Evolutionary conservation across 2,329 filamentous ascomycete species (phyloP).

Genomic region (Verruconis gallopava): DNA sequence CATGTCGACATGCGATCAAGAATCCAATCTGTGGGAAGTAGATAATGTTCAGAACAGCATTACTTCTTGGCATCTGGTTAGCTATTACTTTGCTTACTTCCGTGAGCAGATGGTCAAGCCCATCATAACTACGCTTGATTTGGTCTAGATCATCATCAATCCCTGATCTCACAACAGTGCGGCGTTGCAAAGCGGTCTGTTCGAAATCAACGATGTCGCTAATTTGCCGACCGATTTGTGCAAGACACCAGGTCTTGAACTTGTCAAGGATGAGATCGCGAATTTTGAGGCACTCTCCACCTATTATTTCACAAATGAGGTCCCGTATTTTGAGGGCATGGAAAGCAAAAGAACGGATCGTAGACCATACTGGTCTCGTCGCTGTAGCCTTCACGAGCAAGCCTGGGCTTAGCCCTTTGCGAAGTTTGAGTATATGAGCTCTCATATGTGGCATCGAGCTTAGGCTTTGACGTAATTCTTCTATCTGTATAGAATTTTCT

Average conservation of each 20-base stretch:
- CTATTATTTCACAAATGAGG: conserved; percentile 43
- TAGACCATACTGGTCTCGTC: conserved; percentile 58
- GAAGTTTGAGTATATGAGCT: conserved; percentile 53
- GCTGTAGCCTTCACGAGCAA: conserved; percentile 40
- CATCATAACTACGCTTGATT: conserved; percentile 64
- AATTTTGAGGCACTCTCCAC: conserved; percentile 40
- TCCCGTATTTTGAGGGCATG: conserved; percentile 58
- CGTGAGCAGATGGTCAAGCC: conserved; percentile 60
- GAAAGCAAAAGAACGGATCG: conserved; percentile 57
- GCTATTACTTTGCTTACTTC: conserved; percentile 45
- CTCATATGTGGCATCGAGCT: conserved; percentile 66
- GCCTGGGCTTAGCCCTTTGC: conserved; percentile 57
- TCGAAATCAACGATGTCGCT: conserved; percentile 69
- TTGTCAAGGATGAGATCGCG: conserved; percentile 43
- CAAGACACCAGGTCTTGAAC: conserved; percentile 47
- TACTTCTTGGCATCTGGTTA: conserved; percentile 51
- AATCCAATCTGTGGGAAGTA: conserved; percentile 91
- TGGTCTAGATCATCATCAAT: conserved; percentile 64
- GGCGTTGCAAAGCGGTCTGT: conserved; percentile 54
- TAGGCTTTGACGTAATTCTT: conserved; percentile 47
- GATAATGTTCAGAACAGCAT: conserved; percentile 56
- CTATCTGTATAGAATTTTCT: conserved; percentile 49
- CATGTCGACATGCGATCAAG: conserved; percentile 58
- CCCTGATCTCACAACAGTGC: conserved; percentile 56
- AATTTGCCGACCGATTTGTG: conserved; percentile 57